Conservation (phyloP, 2,329 filamentous ascomycete genomes). For the Monascus ruber region DNA sequence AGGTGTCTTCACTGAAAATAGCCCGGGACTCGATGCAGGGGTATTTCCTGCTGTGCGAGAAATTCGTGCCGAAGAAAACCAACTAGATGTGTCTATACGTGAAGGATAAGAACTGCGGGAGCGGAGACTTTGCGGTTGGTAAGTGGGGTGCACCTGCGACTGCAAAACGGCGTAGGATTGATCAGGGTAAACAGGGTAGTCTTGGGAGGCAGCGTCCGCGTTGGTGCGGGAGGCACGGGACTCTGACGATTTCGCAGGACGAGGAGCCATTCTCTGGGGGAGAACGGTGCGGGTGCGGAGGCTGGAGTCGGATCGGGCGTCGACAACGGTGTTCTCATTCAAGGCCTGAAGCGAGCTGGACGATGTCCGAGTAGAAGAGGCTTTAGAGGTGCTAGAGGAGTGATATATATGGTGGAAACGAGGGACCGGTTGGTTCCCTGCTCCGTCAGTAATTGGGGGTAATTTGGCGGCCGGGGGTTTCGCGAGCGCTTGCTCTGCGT, state of each 20-base stretch:
- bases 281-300: constrained; percentile 12
- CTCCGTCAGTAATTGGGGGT: constrained; percentile 12
- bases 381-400: constrained; percentile 23
- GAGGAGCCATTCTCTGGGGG: constrained; percentile 17
- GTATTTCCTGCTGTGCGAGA: constrained; percentile 37
- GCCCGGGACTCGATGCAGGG: constrained; percentile 35
- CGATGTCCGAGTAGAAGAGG: constrained; percentile 29
- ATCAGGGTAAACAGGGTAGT: constrained; percentile 37
- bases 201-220: constrained; percentile 12
- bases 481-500: constrained; percentile 10
- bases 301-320: constrained; percentile 22
- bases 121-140: constrained; percentile 28
- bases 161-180: constrained; percentile 38
- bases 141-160: constrained; percentile 30
- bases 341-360: constrained; percentile 33
- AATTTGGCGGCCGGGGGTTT: constrained; percentile 17
- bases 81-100: constrained; percentile 16
- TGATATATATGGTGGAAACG: constrained; percentile 24
- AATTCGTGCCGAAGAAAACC: constrained; percentile 13
- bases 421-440: constrained; percentile 19
- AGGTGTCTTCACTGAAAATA: constrained; percentile 29
- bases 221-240: constrained; percentile 3
- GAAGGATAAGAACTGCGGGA: constrained; percentile 34
- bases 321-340: constrained; percentile 26
- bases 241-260: background rate